Base-by-base conservation (phyloP, 768 basidiomycete genomes). In the Suillus cothurnatus region DNA sequence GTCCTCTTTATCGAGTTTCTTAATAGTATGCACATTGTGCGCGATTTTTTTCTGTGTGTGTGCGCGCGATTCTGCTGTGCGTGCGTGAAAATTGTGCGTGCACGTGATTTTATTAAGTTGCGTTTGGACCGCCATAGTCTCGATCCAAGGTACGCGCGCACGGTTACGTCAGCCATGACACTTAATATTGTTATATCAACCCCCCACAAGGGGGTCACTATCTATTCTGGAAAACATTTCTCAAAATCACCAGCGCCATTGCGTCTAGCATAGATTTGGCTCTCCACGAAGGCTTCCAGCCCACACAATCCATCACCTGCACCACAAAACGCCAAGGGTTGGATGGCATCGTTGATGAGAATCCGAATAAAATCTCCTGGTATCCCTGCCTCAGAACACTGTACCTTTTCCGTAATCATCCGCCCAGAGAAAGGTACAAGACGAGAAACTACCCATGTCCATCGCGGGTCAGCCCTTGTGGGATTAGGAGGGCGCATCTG, bases 371-470 rank as follows among this genome's bases (percentile, higher is more conserved):
- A 88, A 67, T 84, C 81, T 53, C 74, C 73, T 21, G 64, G 45
- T 62, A 68, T 62, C 12, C 69, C 75, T 6, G 21, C 70, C 1
- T 14, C 45, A 2, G 64, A 66, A 65, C 91, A 93, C 19, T 61
- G 53, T 72, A 96, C 61, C 70, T 84, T 83, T 80, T 97, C 94
- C 5, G 88, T 84, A 26, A 92, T 85, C 85, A 96, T 86, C 63
- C 89, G 78, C 28, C 81, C 88, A 12, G 86, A 85, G 75, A 96
- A 96, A 0, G 94, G 90, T 9, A 91, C 88, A 71, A 95, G 76
- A 28, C 76, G 77, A 11, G 85, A 85, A 4, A 84, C 77, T 2
- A 84, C 69, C 90, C 90, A 94, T 14, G 75, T 71, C 32, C 83
- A 74, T 12, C 31, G 32, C 4, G 68, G 45, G 58, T 79, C 71